A percentile compares a stretch with the other conserved stretches of the same genome.
Evolutionary conservation across 2,329 filamentous ascomycete species (phyloP).

Genomic region (Aphanoascus verrucosus): DNA sequence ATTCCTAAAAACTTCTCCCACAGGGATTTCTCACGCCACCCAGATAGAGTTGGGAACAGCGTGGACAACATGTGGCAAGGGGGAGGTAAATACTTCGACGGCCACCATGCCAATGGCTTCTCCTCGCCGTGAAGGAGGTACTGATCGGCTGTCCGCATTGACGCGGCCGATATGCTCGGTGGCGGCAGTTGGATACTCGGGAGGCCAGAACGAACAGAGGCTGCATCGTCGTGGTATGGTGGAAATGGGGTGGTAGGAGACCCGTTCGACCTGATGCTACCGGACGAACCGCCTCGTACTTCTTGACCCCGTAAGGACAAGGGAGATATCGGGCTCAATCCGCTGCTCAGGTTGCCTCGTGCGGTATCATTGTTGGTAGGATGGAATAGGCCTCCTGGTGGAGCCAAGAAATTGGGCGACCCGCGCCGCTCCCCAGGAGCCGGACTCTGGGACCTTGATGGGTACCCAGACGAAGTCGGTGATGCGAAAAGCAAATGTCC

Average conservation of each 20-base stretch:
- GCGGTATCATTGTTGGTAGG: conserved; percentile 28
- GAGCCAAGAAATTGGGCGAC: conserved; percentile 35
- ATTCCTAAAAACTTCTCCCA: conserved; percentile 74
- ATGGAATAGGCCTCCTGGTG: conserved; percentile 31
- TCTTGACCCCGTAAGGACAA: conserved; percentile 17
- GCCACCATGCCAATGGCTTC: conserved; percentile 62
- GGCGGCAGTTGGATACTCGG: conserved; percentile 49
- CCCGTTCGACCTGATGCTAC: neutral
- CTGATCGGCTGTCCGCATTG: conserved; percentile 33
- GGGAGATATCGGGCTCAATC: conserved; percentile 20
- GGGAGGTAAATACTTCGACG: conserved; percentile 59
- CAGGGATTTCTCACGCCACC: conserved; percentile 70
- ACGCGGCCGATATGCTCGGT: conserved; percentile 40
- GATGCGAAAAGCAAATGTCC: conserved; percentile 24
- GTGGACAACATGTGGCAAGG: conserved; percentile 61
- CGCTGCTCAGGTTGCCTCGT: neutral
- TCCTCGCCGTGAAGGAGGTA: conserved; percentile 31
- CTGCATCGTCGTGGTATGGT: conserved; percentile 48
- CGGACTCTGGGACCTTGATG: conserved; percentile 28
- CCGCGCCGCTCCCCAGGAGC: conserved; percentile 19
- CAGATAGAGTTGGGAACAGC: conserved; percentile 76
- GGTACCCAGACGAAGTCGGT: conserved; percentile 24
- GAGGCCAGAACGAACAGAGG: conserved; percentile 35
- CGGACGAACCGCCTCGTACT: neutral
- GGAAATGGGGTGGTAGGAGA: conserved; percentile 55